Conservation (phyloP, 768 basidiomycete species). For the Trametes elegans region DNA sequence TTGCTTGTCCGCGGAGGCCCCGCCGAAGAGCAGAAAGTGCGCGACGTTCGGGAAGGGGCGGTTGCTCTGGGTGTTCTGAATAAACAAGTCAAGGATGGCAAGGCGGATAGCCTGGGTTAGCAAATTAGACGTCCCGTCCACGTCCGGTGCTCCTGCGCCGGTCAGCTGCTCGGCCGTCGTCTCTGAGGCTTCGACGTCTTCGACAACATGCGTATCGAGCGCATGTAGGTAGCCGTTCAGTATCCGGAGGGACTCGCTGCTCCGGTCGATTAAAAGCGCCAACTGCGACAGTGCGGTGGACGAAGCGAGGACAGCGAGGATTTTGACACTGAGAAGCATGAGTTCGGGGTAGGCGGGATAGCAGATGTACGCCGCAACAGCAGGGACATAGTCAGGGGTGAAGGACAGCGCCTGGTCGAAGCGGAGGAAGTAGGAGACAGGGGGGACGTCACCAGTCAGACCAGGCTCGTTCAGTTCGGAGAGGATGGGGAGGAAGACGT, state of each 20-base stretch:
- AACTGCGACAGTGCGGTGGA: conserved; percentile 71
- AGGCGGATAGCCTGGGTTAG: conserved; percentile 70
- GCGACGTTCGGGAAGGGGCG: conserved; percentile 77
- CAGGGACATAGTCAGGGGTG: conserved; percentile 68
- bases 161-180: conserved; percentile 58
- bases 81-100: conserved; percentile 78
- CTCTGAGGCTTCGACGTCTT: conserved; percentile 61
- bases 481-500: conserved; percentile 79
- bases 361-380: conserved; percentile 77
- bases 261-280: conserved; percentile 75
- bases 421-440: conserved; percentile 67
- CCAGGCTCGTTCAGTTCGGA: conserved; percentile 59
- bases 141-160: conserved; percentile 70
- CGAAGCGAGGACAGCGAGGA: conserved; percentile 63
- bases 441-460: conserved; percentile 52
- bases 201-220: conserved; percentile 58
- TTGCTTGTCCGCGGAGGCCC: conserved; percentile 53
- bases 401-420: conserved; percentile 77
- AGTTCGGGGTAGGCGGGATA: conserved; percentile 73
- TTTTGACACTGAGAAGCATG: conserved; percentile 74
- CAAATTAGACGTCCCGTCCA: conserved; percentile 42
- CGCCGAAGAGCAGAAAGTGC: conserved; percentile 83
- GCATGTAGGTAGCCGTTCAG: conserved; percentile 72
- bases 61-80: conserved; percentile 65
- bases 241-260: conserved; percentile 82